Evolutionary conservation across 169 alveolate genomes (phyloP).

Genomic region (Eimeria praecox): DNA sequence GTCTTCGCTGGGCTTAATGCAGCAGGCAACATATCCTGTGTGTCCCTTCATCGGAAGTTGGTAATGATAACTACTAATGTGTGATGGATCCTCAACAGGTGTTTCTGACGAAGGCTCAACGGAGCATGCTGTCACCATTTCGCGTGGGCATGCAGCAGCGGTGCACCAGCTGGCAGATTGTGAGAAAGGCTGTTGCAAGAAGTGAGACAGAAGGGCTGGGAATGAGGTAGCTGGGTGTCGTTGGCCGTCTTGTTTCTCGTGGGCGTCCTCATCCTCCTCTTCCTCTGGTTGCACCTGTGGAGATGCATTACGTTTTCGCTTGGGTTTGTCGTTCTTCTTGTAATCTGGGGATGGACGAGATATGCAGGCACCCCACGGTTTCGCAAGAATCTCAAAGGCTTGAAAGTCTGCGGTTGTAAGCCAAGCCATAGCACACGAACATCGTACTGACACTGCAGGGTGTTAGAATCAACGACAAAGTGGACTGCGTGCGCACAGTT

Average conservation of each 20-base stretch:
- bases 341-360: conserved; percentile 34
- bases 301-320: conserved; percentile 16
- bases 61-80: conserved; percentile 72
- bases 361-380: conserved; percentile 68
- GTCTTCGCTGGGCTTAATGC: conserved; percentile 70
- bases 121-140: background rate
- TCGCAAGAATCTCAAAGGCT: conserved; percentile 64
- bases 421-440: conserved; percentile 8
- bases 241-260: conserved; percentile 29
- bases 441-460: background rate
- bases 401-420: conserved; percentile 22
- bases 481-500: background rate
- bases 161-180: conserved; percentile 15
- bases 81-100: background rate
- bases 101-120: background rate
- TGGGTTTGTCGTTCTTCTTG: background rate
- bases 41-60: conserved; percentile 81
- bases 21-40: conserved; percentile 80
- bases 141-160: background rate
- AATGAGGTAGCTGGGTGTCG: conserved; percentile 20
- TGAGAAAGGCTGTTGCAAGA: conserved; percentile 49
- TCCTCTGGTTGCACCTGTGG: background rate
- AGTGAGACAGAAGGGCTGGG: conserved; percentile 57
- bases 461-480: background rate
- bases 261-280: background rate